These are phyloP conservation scores for Sugiyamaella grinbergsii DNA, from an alignment of 1,139 yeast species.

Conservation along the genomic window DNA sequence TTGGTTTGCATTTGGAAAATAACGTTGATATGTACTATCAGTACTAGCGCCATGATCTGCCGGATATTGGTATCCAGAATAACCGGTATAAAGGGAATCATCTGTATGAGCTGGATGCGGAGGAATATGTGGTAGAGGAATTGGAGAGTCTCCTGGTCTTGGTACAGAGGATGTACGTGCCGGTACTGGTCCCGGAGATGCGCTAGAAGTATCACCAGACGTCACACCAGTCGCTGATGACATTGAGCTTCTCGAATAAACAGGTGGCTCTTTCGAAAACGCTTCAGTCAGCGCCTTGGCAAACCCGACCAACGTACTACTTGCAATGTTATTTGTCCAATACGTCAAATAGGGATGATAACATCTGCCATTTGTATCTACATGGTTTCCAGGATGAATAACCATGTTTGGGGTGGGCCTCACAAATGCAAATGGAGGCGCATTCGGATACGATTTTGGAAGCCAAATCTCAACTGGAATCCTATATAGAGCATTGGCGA, in stretches of 20 bases:
- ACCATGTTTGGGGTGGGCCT: slow-evolving; percentile 53
- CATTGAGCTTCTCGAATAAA: slow-evolving; percentile 48
- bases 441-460: slow-evolving; percentile 66
- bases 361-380: slow-evolving; percentile 73
- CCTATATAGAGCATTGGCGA: slow-evolving; percentile 41
- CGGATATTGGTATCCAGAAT: no score
- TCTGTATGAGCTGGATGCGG: background rate
- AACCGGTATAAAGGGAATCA: no score
- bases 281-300: slow-evolving; percentile 46
- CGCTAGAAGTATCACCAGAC: background rate
- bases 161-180: no score
- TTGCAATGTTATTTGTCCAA: slow-evolving; percentile 50
- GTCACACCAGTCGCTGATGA: slow-evolving; percentile 23
- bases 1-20: slow-evolving; percentile 4
- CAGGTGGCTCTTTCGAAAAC: slow-evolving; percentile 54
- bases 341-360: slow-evolving; percentile 67
- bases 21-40: background rate
- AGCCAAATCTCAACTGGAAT: slow-evolving; percentile 79
- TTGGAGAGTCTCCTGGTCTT: no score
- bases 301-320: slow-evolving; percentile 47
- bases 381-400: slow-evolving; percentile 62
- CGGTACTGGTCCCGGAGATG: no score
- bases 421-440: slow-evolving; percentile 65
- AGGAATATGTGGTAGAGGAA: slow-evolving; percentile 5
- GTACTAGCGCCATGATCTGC: background rate